Base-by-base conservation (phyloP, 306 rosid genomes). In the Malus sylvestris region DNA sequence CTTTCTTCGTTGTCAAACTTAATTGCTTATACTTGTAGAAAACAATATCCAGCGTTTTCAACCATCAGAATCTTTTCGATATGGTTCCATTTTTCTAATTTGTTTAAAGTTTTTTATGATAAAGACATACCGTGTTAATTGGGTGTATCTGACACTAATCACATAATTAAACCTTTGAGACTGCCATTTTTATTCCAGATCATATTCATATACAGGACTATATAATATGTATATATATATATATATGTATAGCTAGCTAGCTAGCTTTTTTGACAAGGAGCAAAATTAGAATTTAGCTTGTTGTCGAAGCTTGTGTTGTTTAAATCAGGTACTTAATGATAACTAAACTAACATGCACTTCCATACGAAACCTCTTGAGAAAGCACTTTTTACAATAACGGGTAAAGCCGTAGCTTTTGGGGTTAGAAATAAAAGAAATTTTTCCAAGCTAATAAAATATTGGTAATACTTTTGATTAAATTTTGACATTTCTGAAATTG, bases 31-130 rank as follows among this genome's bases (percentile, higher is more conserved):
- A 82, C 97, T 93, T 88, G 97, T 85, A 88, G 90, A 87, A 93
- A 87, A 83, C 97, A 88, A 87, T 89, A 86, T 93, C 96, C 96
- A 82, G 84, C 81, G 57, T 77, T 80, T 87, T 85, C 86, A 93
- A 93, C 93, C 83, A 83, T 53, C 74, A 84, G 91, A 88, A 87
- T 89, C 89, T 86, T 87, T 51, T 66, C 30, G 84, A 87, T 74
- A 75, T 65, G 70, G 81, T 77, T 60, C 20, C 62, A 14, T 73
- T 18, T 79, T 65, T 65, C 33, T 66, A 27, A 61, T 4, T 25
- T 2, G 70, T 57, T 25, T 33, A 13, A 20, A 55, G 4, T 58
- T 58, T 4, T 35, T 27, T 57, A 35, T 83, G 93, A 91, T 78
- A 93, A 75, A 55, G 96, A 91, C 98, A 72, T 84, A 80, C 89